Evolutionary conservation across 805 yeast genomes (phyloP), one percentile per base, ranked within the genome.

Genomic region (Cephaloascus fragrans): DNA sequence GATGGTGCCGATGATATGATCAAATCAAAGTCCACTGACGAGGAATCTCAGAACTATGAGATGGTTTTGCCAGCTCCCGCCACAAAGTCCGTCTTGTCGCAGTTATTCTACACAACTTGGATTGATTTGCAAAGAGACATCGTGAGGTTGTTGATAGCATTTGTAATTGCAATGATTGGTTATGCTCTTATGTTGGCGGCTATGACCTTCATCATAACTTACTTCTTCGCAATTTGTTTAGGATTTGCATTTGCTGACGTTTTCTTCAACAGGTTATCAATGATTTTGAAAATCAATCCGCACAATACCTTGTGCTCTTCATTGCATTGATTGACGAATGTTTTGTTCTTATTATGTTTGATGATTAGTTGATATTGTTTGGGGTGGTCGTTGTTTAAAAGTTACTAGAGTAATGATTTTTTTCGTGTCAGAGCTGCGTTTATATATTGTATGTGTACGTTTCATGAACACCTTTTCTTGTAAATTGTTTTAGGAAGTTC

Each of bases 171-270:
- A 17, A 64, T 82, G 68, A 52, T 83, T 37, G 80, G 83, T 10
- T 83, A 78, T 52, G 80, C 80, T 28, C 58, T 83, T 49, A 83
- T 83, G 94, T 68, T 83, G 61, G 88, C 78, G 14, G 82, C 83
- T 4, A 83, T 83, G 94, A 67, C 82, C 32, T 83, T 67, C 52
- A 71, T 81, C 6, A 47, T 81, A 35, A 59, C 76, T 0, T 83
- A 83, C 47, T 80, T 83, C 56, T 83, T 83, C 58, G 90, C 85
- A 2, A 78, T 81, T 23, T 74, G 80, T 15, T 48, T 78, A 15
- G 94, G 94, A 9, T 61, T 81, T 42, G 71, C 88, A 1, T 61
- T 81, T 41, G 85, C 86, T 29, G 84, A 83, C 49, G 75, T 83
- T 34, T 71, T 75, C 48, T 81, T 80, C 57, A 80, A 80, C 47